Evolutionary conservation across 2,329 filamentous ascomycete species (phyloP).

Genomic region (Beauveria varroae): DNA sequence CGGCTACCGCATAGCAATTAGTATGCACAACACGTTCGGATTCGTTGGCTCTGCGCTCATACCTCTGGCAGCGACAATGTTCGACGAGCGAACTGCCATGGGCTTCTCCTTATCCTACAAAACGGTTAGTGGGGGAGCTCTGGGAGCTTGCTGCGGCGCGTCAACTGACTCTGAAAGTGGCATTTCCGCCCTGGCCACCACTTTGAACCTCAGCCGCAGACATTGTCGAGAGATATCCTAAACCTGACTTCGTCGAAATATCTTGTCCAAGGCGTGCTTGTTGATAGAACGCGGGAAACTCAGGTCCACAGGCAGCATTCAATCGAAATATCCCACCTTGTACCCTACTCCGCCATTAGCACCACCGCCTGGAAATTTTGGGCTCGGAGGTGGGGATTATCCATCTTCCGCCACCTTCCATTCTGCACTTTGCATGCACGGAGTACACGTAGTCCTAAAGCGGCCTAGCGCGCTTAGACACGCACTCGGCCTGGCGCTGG

Average conservation of each 20-base stretch:
- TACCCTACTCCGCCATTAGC: constrained; percentile 30
- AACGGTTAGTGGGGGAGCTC: constrained; percentile 31
- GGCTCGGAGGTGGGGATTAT: constrained; percentile 31
- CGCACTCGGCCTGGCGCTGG: constrained; percentile 20
- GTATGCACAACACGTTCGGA: background rate
- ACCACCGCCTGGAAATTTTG: constrained; percentile 31
- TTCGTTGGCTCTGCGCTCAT: constrained; percentile 18
- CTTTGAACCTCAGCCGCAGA: constrained; percentile 29
- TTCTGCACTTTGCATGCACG: constrained; percentile 5
- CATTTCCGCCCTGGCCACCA: constrained; percentile 38
- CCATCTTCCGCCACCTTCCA: constrained; percentile 26
- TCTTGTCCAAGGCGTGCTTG: constrained; percentile 16
- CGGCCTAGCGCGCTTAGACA: constrained; percentile 18
- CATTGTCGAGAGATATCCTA: constrained; percentile 35
- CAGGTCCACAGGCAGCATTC: constrained; percentile 24
- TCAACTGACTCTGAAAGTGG: constrained; percentile 48
- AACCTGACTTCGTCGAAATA: background rate
- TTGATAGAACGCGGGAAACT: constrained; percentile 23
- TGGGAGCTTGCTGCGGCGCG: constrained; percentile 22
- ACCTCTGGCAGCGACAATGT: constrained; percentile 97
- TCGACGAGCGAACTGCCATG: constrained; percentile 88
- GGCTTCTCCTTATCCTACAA: constrained; percentile 90
- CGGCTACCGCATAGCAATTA: constrained; percentile 49
- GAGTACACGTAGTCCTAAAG: constrained; percentile 14
- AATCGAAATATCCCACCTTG: constrained; percentile 31